Conservation (phyloP, 805 yeast genomes). For the Yarrowia hollandica region DNA sequence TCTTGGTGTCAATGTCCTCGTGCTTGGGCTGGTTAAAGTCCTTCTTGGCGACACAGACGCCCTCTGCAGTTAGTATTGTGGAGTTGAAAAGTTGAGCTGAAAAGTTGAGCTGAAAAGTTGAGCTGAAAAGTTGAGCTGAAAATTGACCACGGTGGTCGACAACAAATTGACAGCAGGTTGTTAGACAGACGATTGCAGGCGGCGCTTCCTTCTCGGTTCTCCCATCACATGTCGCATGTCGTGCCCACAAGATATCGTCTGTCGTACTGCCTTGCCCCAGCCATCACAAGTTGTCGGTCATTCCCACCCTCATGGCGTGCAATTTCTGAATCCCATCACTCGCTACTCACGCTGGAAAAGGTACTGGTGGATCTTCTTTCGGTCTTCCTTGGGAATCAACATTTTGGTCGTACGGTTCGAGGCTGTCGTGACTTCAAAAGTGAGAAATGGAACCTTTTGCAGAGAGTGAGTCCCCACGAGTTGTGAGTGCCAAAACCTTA, state of each 20-base stretch:
- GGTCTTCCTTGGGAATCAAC: constrained; percentile 99
- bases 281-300: neutral
- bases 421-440: constrained; percentile 26
- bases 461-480: constrained; percentile 22
- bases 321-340: neutral
- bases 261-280: too few relatives aligned
- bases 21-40: constrained; percentile 97
- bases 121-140: too few relatives aligned
- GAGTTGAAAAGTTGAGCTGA: constrained; percentile 21
- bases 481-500: constrained; percentile 27
- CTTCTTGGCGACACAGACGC: constrained; percentile 99
- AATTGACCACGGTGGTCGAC: too few relatives aligned
- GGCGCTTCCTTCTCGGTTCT: too few relatives aligned
- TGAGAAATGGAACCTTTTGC: constrained; percentile 30
- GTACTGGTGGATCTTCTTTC: constrained; percentile 98
- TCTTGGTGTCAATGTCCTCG: constrained; percentile 97
- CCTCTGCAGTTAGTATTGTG: constrained; percentile 50
- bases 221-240: too few relatives aligned
- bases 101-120: too few relatives aligned
- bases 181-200: too few relatives aligned
- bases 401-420: constrained; percentile 49
- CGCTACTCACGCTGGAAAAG: constrained; percentile 90
- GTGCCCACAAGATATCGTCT: too few relatives aligned
- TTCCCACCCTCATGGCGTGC: neutral
- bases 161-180: too few relatives aligned